Conservation (phyloP, 1,284 basidiomycete species). For the Papiliotrema nemorosa region DNA sequence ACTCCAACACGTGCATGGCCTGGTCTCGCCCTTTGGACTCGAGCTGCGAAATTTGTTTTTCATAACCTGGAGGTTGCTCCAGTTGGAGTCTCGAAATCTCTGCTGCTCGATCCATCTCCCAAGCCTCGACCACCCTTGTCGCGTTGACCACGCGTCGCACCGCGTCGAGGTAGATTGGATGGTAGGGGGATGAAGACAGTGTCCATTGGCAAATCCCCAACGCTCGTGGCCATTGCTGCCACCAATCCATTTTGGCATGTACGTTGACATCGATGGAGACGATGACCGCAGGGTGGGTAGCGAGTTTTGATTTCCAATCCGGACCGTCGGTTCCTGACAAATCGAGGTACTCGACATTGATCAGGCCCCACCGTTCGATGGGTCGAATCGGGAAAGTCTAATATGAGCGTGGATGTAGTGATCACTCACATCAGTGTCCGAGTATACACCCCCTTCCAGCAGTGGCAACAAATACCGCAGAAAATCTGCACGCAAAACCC, state of each 20-base stretch:
- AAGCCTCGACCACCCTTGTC: conserved; percentile 29
- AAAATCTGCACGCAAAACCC: conserved; percentile 49
- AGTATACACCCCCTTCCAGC: conserved; percentile 50
- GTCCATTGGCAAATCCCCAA: conserved; percentile 50
- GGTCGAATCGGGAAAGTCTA: conserved; percentile 34
- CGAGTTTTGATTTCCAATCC: conserved; percentile 17
- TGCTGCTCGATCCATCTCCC: conserved; percentile 18
- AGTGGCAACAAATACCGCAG: conserved; percentile 48
- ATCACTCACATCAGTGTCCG: conserved; percentile 44
- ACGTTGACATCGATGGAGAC: conserved; percentile 50
- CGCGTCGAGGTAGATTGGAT: conserved; percentile 49
- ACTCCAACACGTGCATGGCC: conserved; percentile 45
- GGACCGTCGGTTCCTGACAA: conserved; percentile 28
- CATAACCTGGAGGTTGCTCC: conserved; percentile 10
- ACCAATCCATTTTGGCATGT: conserved; percentile 29
- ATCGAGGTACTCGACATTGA: conserved; percentile 27
- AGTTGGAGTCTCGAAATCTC: conserved; percentile 13
- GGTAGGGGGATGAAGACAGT: conserved; percentile 39
- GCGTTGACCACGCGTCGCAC: conserved; percentile 42
- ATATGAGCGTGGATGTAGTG: not conserved
- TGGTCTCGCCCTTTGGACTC: conserved; percentile 14
- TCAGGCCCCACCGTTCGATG: conserved; percentile 40
- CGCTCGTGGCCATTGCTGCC: conserved; percentile 36
- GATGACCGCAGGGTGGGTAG: conserved; percentile 38
- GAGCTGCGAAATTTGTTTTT: conserved; percentile 13